phyloP scores from a whole-genome alignment of 192 early-diverging fungal genomes.

The Coemansia sp. region DNA sequence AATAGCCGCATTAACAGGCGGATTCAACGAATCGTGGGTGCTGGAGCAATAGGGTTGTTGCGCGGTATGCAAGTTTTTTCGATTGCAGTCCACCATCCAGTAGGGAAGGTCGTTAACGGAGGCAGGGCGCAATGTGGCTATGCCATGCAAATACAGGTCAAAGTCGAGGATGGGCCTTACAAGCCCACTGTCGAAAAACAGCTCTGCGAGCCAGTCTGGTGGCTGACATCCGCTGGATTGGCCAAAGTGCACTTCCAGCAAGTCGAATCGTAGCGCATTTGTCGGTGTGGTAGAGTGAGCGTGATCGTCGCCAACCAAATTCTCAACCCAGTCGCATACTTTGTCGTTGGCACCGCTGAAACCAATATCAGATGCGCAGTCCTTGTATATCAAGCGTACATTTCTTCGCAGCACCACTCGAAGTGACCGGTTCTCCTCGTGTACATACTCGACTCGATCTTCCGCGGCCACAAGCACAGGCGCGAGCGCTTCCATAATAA shows the following conservation, averaged over 20 bases:
- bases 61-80: conserved; percentile 12
- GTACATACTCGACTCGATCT: conserved; percentile 38
- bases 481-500: conserved; percentile 38
- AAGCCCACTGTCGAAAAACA: conserved; percentile 44
- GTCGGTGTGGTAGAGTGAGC: neutral
- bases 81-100: conserved; percentile 47
- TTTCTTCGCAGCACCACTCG: conserved; percentile 37
- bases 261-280: neutral
- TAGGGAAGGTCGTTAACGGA: conserved; percentile 29
- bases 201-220: conserved; percentile 40
- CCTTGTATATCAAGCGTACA: conserved; percentile 11
- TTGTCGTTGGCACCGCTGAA: neutral
- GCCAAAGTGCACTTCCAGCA: conserved; percentile 33
- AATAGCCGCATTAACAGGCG: neutral
- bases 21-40: neutral
- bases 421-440: conserved; percentile 14
- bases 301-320: neutral
- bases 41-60: neutral
- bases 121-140: conserved; percentile 19
- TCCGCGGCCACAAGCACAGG: conserved; percentile 32
- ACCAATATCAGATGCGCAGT: neutral
- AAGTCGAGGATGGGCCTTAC: conserved; percentile 51
- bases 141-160: conserved; percentile 46
- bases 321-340: neutral
- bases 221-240: conserved; percentile 7